phyloP scores from a whole-genome alignment of 768 basidiomycete genomes.

The Kondoa malvinella region DNA sequence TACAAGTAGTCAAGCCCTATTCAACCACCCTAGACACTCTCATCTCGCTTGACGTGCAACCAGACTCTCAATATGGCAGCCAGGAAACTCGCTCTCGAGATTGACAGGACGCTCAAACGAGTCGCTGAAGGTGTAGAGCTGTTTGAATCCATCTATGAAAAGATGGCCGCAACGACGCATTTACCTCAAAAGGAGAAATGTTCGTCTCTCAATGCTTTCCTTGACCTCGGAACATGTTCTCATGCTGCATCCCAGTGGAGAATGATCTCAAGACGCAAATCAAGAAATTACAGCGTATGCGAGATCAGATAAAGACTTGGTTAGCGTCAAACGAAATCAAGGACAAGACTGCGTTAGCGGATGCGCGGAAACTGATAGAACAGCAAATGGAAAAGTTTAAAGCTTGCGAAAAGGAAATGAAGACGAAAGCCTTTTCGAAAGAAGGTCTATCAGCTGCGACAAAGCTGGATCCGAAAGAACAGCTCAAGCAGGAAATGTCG shows the following conservation, averaged over 20 bases:
- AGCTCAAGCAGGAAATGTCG: slow-evolving; percentile 74
- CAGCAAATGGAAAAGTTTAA: slow-evolving; percentile 99
- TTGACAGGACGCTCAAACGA: slow-evolving; percentile 95
- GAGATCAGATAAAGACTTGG: slow-evolving; percentile 90
- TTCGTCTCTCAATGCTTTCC: background rate
- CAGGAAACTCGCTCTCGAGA: slow-evolving; percentile 49
- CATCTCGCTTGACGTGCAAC: background rate
- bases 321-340: slow-evolving; percentile 95
- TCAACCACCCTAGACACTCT: too few species aligned
- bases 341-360: slow-evolving; percentile 81
- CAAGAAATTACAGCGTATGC: slow-evolving; percentile 71
- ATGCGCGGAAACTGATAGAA: slow-evolving; percentile 90
- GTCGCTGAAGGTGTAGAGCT: slow-evolving; percentile 66
- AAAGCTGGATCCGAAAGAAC: slow-evolving; percentile 89
- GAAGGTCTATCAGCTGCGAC: slow-evolving; percentile 88
- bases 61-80: slow-evolving; percentile 16
- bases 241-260: slow-evolving; percentile 36
- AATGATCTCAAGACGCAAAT: slow-evolving; percentile 93
- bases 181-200: slow-evolving; percentile 98
- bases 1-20: too few species aligned
- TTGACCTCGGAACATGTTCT: background rate
- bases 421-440: slow-evolving; percentile 98
- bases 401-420: slow-evolving; percentile 99
- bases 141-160: slow-evolving; percentile 90
- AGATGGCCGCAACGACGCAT: slow-evolving; percentile 90